phyloP scores from a whole-genome alignment of 192 early-diverging fungal species.

The Funneliformis mosseae region DNA sequence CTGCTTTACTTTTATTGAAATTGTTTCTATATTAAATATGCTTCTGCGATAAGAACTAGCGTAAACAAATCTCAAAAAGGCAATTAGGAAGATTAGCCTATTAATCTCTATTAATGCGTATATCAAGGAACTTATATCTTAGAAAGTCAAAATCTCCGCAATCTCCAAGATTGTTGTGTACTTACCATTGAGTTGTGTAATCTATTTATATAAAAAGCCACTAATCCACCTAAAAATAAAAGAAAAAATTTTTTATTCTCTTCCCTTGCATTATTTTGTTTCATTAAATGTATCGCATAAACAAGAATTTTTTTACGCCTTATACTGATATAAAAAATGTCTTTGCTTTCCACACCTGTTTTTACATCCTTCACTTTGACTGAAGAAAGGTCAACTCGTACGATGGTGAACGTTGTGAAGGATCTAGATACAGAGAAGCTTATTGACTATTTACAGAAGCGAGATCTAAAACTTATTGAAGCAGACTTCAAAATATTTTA shows the following conservation, averaged over 20 bases:
- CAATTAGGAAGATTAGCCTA: conserved; percentile 5
- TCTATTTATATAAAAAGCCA: conserved; percentile 14
- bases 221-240: conserved; percentile 9
- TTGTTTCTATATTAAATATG: conserved; percentile 7
- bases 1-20: too few species aligned
- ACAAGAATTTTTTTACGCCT: conserved; percentile 15
- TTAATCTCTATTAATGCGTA: not conserved
- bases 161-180: not conserved
- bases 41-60: conserved; percentile 5
- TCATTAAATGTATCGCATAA: conserved; percentile 16
- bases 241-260: conserved; percentile 19
- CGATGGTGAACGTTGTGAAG: conserved; percentile 2
- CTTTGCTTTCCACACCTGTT: conserved; percentile 19
- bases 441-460: conserved; percentile 22
- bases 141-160: not conserved
- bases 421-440: conserved; percentile 16
- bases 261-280: conserved; percentile 23
- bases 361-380: conserved; percentile 22
- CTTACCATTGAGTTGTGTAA: conserved; percentile 20
- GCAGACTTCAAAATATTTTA: not conserved
- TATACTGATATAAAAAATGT: conserved; percentile 2
- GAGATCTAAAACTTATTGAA: conserved; percentile 17
- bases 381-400: conserved; percentile 29
- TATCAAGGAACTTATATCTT: not conserved
- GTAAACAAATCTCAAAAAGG: conserved; percentile 13